These are phyloP conservation scores for Teratosphaeria destructans DNA, from an alignment of 2,329 filamentous ascomycete genomes.

Conservation along the genomic window DNA sequence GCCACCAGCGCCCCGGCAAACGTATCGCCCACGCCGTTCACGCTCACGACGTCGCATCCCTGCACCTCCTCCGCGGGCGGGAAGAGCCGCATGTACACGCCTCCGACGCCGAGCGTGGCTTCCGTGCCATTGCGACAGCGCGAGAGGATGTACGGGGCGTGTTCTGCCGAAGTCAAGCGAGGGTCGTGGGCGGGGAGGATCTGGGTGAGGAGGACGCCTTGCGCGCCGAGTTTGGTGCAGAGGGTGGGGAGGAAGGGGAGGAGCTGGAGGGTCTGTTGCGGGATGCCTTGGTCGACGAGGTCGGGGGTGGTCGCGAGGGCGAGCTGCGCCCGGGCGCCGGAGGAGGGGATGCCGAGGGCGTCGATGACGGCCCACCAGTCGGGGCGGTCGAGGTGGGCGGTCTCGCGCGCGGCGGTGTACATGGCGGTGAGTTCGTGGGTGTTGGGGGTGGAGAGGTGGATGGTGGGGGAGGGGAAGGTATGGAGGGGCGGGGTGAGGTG, in stretches of 20 bases:
- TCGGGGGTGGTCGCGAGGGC: slow-evolving; percentile 53
- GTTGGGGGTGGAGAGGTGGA: slow-evolving; percentile 76
- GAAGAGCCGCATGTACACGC: slow-evolving; percentile 70
- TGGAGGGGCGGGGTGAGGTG: slow-evolving; percentile 18
- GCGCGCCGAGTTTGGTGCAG: slow-evolving; percentile 68
- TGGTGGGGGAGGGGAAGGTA: slow-evolving; percentile 49
- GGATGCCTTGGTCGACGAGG: slow-evolving; percentile 70
- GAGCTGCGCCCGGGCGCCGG: slow-evolving; percentile 60
- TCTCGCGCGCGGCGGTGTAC: slow-evolving; percentile 57
- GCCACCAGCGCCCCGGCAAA: slow-evolving; percentile 79
- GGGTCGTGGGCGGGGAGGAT: slow-evolving; percentile 59
- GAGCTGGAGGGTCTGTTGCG: slow-evolving; percentile 72
- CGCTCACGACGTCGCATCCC: slow-evolving; percentile 62
- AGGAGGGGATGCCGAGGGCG: slow-evolving; percentile 61
- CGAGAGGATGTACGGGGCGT: slow-evolving; percentile 61
- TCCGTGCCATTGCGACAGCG: slow-evolving; percentile 42
- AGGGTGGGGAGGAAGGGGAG: slow-evolving; percentile 81
- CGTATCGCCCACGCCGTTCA: slow-evolving; percentile 91
- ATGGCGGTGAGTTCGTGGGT: slow-evolving; percentile 70
- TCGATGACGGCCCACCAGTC: slow-evolving; percentile 77
- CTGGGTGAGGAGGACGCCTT: slow-evolving; percentile 66
- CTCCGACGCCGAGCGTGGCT: slow-evolving; percentile 50
- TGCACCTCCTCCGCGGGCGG: slow-evolving; percentile 54
- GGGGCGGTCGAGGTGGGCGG: slow-evolving; percentile 56
- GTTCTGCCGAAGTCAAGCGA: slow-evolving; percentile 51